Percentiles rank a stretch among this genome's conserved stretches.
Conservation (phyloP, 2,329 filamentous ascomycete genomes). For the Uncinocarpus reesii region DNA sequence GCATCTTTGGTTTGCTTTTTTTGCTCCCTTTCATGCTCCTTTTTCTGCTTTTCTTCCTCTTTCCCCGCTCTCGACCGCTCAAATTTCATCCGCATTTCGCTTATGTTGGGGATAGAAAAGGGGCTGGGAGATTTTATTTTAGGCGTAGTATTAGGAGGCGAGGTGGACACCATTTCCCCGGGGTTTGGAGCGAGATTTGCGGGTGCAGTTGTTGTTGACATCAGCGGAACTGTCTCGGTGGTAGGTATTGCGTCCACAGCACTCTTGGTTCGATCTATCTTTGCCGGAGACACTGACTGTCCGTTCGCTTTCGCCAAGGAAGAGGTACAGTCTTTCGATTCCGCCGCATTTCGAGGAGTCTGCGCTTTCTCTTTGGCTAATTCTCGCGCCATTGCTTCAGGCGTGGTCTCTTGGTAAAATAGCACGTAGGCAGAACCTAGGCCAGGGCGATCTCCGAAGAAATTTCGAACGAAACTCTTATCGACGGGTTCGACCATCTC, state of each 20-base stretch:
- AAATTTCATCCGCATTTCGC: constrained; percentile 58
- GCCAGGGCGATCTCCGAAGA: constrained; percentile 86
- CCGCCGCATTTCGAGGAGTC: constrained; percentile 37
- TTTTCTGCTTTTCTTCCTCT: constrained; percentile 27
- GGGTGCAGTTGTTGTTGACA: constrained; percentile 33
- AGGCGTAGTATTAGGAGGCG: constrained; percentile 10
- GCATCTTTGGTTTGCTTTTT: constrained; percentile 35
- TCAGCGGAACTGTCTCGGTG: constrained; percentile 29
- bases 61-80: constrained; percentile 51
- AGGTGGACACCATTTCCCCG: constrained; percentile 20
- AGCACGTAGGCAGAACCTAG: constrained; percentile 92
- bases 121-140: constrained; percentile 25
- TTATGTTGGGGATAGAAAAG: constrained; percentile 36
- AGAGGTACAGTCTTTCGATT: constrained; percentile 28
- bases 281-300: constrained; percentile 21
- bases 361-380: constrained; percentile 65
- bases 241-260: constrained; percentile 28
- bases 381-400: constrained; percentile 60
- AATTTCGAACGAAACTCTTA: constrained; percentile 90
- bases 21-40: constrained; percentile 36
- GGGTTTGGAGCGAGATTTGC: constrained; percentile 39
- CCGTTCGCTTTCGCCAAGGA: constrained; percentile 26
- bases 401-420: constrained; percentile 87
- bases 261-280: constrained; percentile 33
- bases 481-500: constrained; percentile 98